Conservation (phyloP, 345 rosid species). For the Camelina sativa region DNA sequence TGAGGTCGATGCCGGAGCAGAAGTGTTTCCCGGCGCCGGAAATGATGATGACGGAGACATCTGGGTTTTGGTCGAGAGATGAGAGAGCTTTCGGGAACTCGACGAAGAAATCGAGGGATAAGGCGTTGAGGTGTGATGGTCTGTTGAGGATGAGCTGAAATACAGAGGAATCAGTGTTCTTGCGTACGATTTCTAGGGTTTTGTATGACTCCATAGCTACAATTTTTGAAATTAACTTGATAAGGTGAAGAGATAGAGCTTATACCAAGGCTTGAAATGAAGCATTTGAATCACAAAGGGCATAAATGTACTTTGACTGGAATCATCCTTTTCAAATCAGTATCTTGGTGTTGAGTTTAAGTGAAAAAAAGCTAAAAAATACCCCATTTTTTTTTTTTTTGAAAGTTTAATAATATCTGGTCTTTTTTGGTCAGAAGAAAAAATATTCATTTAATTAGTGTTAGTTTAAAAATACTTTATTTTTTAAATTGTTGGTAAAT, state of each 20-base stretch:
- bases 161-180: constrained; percentile 51
- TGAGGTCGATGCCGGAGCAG: constrained; percentile 82
- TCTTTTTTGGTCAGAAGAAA: no score
- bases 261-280: no score
- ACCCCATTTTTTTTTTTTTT: no score
- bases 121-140: constrained; percentile 63
- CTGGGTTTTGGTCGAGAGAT: constrained; percentile 66
- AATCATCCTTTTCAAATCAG: no score
- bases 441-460: no score
- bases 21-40: constrained; percentile 76
- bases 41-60: constrained; percentile 57
- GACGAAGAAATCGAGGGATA: constrained; percentile 64
- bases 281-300: no score
- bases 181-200: constrained; percentile 53
- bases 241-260: neutral
- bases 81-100: constrained; percentile 71
- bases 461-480: no score
- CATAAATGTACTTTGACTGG: no score
- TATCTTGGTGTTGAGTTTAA: no score
- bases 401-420: no score
- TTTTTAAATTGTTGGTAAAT: no score
- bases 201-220: constrained; percentile 49
- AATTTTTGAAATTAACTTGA: neutral
- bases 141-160: constrained; percentile 64
- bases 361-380: no score